phyloP scores from a whole-genome alignment of 768 basidiomycete species.

The Russula sp. region DNA sequence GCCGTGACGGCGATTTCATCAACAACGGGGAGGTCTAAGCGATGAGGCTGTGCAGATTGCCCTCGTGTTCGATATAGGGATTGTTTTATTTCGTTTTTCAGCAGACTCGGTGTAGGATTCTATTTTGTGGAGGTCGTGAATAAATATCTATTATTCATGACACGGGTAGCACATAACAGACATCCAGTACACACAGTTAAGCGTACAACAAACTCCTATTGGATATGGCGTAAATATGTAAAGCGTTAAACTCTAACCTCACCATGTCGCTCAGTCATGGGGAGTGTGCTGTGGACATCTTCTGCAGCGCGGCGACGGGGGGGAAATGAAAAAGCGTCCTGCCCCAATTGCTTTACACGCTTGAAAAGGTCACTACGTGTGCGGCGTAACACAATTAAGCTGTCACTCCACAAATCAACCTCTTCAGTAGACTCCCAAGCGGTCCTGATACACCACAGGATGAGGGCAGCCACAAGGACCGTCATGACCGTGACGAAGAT shows the following conservation, averaged over 20 bases:
- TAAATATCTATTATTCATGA: not conserved
- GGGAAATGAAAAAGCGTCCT: not conserved
- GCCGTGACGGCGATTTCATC: not conserved
- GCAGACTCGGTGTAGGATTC: not conserved
- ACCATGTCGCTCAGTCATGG: not conserved
- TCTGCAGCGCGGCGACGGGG: no score
- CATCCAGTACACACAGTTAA: not conserved
- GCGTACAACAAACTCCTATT: not conserved
- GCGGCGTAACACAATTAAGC: not conserved
- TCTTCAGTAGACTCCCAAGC: not conserved
- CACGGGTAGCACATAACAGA: not conserved
- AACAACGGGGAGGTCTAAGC: not conserved
- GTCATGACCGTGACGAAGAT: conserved; percentile 1
- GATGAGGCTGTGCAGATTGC: not conserved
- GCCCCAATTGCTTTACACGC: not conserved
- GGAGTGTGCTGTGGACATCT: not conserved
- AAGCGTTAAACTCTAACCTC: not conserved
- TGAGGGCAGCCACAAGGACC: not conserved
- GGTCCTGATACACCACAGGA: not conserved
- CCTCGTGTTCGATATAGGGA: not conserved
- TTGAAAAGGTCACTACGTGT: not conserved
- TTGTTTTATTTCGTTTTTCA: not conserved
- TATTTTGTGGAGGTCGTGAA: not conserved
- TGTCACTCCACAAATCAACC: not conserved
- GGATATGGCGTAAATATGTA: not conserved